Conservation (phyloP, 257 asterid genomes). For the Ilex aquifolium region DNA sequence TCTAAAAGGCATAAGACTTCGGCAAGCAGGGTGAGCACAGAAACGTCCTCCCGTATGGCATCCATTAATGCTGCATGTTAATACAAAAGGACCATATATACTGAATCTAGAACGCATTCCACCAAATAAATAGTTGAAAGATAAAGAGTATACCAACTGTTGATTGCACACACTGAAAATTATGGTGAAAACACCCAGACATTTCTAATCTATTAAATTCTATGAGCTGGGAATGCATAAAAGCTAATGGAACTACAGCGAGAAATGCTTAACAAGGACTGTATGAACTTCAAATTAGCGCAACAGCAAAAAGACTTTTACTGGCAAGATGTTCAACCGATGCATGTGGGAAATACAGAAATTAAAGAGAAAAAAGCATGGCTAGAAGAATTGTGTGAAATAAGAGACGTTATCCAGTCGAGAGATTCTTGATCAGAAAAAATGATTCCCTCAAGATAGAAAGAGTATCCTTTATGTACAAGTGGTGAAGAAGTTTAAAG, state of each 20-base stretch:
- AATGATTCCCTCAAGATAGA: no score
- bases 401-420: no score
- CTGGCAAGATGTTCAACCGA: no score
- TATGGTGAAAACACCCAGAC: neutral
- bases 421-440: no score
- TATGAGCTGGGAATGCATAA: neutral
- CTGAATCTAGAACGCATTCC: constrained; percentile 1
- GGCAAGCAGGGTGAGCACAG: constrained; percentile 78
- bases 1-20: constrained; percentile 96
- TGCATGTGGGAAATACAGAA: neutral
- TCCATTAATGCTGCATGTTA: constrained; percentile 71
- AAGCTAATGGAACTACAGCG: neutral
- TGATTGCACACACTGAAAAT: neutral
- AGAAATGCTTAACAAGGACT: neutral
- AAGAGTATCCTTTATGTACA: no score
- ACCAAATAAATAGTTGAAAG: constrained; percentile 7
- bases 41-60: constrained; percentile 72
- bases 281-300: neutral
- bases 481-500: no score
- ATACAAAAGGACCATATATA: constrained; percentile 15
- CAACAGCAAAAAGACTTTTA: no score
- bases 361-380: neutral
- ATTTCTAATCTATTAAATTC: neutral
- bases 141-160: neutral
- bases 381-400: no score